A percentile compares a stretch with the other conserved stretches of the same genome.
These are phyloP conservation scores for Bolboschoenus planiculmis DNA, from an alignment of 176 grass and related monocot species.

Conservation along the genomic window DNA sequence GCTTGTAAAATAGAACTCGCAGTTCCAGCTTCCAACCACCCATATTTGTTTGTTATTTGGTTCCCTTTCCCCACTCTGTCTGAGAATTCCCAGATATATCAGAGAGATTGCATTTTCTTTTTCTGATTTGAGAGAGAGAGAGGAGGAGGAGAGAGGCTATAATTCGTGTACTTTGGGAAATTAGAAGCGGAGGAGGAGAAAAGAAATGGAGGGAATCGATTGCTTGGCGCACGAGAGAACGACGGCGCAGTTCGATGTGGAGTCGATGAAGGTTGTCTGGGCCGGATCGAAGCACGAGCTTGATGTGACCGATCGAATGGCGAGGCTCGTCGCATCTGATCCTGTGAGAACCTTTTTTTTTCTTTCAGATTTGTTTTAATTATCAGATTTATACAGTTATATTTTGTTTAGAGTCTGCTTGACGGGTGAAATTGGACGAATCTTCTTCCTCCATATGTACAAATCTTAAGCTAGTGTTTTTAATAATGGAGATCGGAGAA, in stretches of 20 bases:
- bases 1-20: neutral
- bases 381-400: neutral
- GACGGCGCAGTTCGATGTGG: slow-evolving; percentile 61
- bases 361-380: neutral
- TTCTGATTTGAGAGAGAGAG: slow-evolving; percentile 17
- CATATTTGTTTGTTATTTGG: neutral
- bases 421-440: neutral
- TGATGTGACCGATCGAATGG: slow-evolving; percentile 76
- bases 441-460: neutral
- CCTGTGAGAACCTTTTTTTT: slow-evolving; percentile 38
- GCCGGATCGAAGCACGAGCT: slow-evolving; percentile 83
- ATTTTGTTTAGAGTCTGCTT: neutral
- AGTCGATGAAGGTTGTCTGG: slow-evolving; percentile 90
- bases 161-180: no score
- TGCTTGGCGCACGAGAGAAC: slow-evolving; percentile 61
- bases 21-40: neutral
- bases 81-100: no score
- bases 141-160: neutral
- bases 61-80: neutral
- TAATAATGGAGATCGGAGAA: neutral
- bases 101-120: neutral
- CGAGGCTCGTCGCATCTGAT: slow-evolving; percentile 76
- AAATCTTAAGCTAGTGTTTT: neutral
- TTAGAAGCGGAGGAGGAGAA: neutral
- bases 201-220: slow-evolving; percentile 47